A percentile compares a stretch with the other conserved stretches of the same genome.
phyloP scores from a whole-genome alignment of 164 flowering plant species.

The Chloranthus sessilifolius region DNA sequence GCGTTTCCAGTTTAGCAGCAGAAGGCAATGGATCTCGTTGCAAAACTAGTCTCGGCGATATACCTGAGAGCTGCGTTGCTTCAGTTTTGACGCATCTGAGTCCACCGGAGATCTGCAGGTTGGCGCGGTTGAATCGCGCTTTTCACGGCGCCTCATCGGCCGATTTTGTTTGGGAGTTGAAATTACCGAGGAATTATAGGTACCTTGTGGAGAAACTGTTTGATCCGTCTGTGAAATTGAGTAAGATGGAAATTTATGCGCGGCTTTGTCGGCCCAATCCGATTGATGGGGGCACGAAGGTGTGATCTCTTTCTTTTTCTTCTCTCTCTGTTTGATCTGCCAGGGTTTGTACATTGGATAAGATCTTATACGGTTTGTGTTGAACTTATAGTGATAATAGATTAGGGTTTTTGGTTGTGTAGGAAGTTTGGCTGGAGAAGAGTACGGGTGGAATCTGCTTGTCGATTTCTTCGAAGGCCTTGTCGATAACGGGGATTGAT shows the following conservation, averaged over 20 bases:
- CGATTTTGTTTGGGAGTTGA: constrained; percentile 88
- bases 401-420: constrained; percentile 13
- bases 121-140: constrained; percentile 60
- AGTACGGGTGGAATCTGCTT: constrained; percentile 56
- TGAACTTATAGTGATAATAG: neutral
- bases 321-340: neutral
- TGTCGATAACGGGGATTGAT: constrained; percentile 82
- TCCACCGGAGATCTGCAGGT: constrained; percentile 66
- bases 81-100: constrained; percentile 42
- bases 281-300: constrained; percentile 65
- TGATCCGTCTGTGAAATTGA: constrained; percentile 22
- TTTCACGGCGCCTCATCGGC: constrained; percentile 80
- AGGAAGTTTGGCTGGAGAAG: constrained; percentile 88
- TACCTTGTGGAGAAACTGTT: constrained; percentile 32
- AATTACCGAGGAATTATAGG: constrained; percentile 63
- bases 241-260: constrained; percentile 60
- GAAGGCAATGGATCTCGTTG: neutral
- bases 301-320: constrained; percentile 10
- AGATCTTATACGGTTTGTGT: neutral
- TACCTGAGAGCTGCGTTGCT: constrained; percentile 87
- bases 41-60: constrained; percentile 52
- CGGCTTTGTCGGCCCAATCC: constrained; percentile 40
- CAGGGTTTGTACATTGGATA: neutral
- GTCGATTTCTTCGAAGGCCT: constrained; percentile 62
- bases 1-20: constrained; percentile 18